Evolutionary conservation across 2,329 filamentous ascomycete genomes (phyloP), one percentile per base, ranked within the genome.

Genomic region (Rasamsonia emersonii): DNA sequence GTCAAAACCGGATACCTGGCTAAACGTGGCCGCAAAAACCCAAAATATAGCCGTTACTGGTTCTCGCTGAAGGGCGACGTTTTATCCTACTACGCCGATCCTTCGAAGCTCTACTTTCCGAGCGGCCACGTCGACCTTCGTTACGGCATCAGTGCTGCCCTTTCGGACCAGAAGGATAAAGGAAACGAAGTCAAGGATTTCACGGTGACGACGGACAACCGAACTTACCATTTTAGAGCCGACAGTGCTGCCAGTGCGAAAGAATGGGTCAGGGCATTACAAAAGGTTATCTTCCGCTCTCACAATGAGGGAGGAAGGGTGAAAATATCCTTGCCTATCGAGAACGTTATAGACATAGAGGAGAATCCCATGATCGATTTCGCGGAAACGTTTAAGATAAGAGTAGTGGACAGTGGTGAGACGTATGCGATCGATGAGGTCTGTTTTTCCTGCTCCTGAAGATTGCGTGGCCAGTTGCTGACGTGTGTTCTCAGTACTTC

Each of bases 251-350:
- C 79, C 3, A 94, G 84, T 52, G 91, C 91, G 8, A 91, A 86
- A 56, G 91, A 96, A 65, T 98, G 91, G 91, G 88, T 95, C 27
- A 91, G 91, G 59, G 78, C 83, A 32, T 67, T 98, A 16, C 89
- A 95, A 52, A 83, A 91, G 38, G 88, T 94, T 45, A 95, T 96
- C 36, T 96, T 96, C 53, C 75, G 88, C 30, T 89, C 86, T 8
- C 88, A 93, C 60, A 96, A 96, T 50, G 89, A 95, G 41, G 89
- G 91, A 7, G 88, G 95, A 53, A 94, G 88, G 51, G 85, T 98
- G 56, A 96, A 96, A 64, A 93, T 96, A 34, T 91, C 84, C 1
- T 63, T 96, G 17, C 89, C 88, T 1, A 82, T 94, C 31, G 73
- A 79, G 37, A 94, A 93, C 44, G 73, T 96, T 13, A 78, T 96